Percentiles rank a stretch among this genome's conserved stretches.
These are phyloP conservation scores for Penicillium sumatraense DNA, from an alignment of 2,329 filamentous ascomycete species.

Conservation along the genomic window DNA sequence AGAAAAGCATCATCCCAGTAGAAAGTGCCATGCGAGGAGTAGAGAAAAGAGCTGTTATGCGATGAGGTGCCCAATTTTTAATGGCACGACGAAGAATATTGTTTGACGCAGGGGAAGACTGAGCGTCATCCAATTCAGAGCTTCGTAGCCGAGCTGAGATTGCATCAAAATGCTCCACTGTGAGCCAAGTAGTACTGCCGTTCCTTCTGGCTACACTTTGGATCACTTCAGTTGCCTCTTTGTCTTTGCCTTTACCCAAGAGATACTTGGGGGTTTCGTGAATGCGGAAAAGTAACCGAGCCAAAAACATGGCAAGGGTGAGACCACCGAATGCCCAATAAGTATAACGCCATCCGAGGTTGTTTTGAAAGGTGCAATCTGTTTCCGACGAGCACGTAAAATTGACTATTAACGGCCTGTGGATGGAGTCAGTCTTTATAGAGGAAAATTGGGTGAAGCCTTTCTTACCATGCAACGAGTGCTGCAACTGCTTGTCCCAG, in stretches of 20 bases:
- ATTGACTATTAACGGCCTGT: constrained; percentile 1
- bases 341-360: not conserved
- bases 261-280: not conserved
- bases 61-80: not conserved
- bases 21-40: not conserved
- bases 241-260: not conserved
- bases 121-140: not conserved
- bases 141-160: not conserved
- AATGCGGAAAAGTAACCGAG: not conserved
- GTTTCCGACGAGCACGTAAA: not conserved
- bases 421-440: not conserved
- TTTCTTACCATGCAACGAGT: not conserved
- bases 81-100: not conserved
- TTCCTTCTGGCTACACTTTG: not conserved
- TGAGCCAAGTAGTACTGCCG: not conserved
- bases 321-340: not conserved
- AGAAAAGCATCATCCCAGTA: not conserved
- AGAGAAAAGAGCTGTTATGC: not conserved
- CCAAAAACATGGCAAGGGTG: not conserved
- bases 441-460: not conserved
- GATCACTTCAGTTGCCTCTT: not conserved
- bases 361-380: not conserved
- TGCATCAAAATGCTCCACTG: not conserved
- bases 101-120: not conserved
- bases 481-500: not conserved